Base-by-base conservation (phyloP, 148 eudicot genomes). In the Rhododendron williamsianum region DNA sequence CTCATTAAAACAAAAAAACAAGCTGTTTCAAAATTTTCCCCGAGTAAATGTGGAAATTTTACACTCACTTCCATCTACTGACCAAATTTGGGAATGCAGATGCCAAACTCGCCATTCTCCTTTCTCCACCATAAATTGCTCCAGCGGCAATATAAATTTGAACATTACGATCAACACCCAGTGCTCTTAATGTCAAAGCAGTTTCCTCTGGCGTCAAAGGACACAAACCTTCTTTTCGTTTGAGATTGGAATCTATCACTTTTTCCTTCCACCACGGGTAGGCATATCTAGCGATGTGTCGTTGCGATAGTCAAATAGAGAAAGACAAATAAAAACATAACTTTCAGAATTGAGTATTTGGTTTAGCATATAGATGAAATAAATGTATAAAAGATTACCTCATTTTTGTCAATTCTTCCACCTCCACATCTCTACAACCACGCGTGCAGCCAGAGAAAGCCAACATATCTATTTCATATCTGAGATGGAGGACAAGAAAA, bases 241-340 rank as follows among this genome's bases (percentile, higher is more conserved):
- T 94, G 79, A 89, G 78, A 78, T 94, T 89, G 3, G 97, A 93
- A 87, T 94, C 91, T 72, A 92, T 94, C 71, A 86, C 86, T 86
- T 94, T 94, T 80, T 94, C 97, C 91, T 94, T 94, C 95, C 97
- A 94, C 95, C 97, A 94, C 11, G 97, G 94, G 81, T 94, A 94
- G 15, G 95, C 92, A 73, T 94, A 94, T 88, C 97, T 94, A 86
- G 36, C 8, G 19, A 79, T 30, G 49, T 45, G 76, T 21, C 43
- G 56, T 83, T 36, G 71, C 30, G 8, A 83, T 25, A 81, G 65
- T n/a, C 60, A 84, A 41, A 2, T 23, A 36, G 78, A 85, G 38
- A 30, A n/a, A 25, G 21, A 19, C 48, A 73, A 27, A 45, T n/a
- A 77, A 86, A 63, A 82, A 82, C 41, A 81, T 19, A 84, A 36